Evolutionary conservation across 106 monocot genomes (phyloP), one percentile per base, ranked within the genome.

Genomic region (Vanilla planifolia): DNA sequence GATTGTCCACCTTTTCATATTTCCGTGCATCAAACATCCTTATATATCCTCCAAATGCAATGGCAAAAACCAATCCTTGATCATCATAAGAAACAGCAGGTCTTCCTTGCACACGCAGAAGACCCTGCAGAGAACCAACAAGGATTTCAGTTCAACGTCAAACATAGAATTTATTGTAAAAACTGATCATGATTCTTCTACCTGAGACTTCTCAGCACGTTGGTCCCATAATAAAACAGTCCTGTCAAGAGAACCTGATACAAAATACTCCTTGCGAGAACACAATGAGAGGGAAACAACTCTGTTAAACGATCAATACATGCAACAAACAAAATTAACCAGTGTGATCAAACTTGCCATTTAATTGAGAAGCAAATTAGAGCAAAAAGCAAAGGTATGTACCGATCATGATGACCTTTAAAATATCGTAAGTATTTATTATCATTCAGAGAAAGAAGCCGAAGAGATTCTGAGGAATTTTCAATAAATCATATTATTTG

Each of bases 361-460:
- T 34, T 1, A n/a, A 29, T 17, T 63, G 8, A 11, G 9, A 56
- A 48, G 58, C 55, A 3, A 36, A 19, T 20, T 35, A 57, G 35
- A 14, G 21, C 1, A 6, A 57, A 33, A 17, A 11, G n/a, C 20
- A 8, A 33, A 55, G 4, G 33, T 16, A 51, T 53, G 44, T 73
- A 85, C 98, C 92, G 81, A 71, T 92, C 98, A 80, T 85, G 98
- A 48, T 98, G 98, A n/a, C 98, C 98, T 70, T 98, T 98, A 36
- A 98, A 98, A 61, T 98, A 98, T 32, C 98, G 68, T 69, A 88
- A 62, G 46, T 88, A 98, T 67, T 92, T 85, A 74, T 98, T 98
- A 75, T 98, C 92, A 57, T 88, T 85, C 52, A 98, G 56, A 32
- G 91, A 98, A 55, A 98, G 88, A 58, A 88, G 98, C 23, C 98